Evolutionary conservation across 805 yeast genomes (phyloP), one percentile per base, ranked within the genome.

Genomic region (Sugiyamaella qingdaonensis): DNA sequence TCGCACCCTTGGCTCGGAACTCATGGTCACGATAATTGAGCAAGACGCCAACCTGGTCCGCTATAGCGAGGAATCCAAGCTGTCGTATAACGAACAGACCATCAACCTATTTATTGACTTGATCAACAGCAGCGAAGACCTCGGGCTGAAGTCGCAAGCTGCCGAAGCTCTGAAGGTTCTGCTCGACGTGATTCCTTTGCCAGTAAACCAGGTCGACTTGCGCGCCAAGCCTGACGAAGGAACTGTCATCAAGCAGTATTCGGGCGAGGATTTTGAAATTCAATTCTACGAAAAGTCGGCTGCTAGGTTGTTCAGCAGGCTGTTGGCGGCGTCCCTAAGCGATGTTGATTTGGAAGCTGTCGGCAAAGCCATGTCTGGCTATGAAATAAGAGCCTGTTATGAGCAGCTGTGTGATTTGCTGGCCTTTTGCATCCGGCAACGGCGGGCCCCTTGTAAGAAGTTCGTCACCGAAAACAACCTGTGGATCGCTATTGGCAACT

Each of bases 111-210:
- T 89, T 34, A 76, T 85, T 0, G 77, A 81, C 35, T 76, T 89
- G 14, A 66, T 91, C 5, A 66, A 83, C 2, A 75, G 78, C 18
- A 95, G 86, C 55, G 71, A 74, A 10, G 82, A 82, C 57, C 78
- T 84, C 4, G 95, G 95, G 0, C 69, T 90, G 49, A 84, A 86
- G 63, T 80, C 86, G 5, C 97, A 90, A 66, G 86, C 91, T 0
- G 82, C 80, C 57, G 97, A 90, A 68, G 95, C 96, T 0, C 68
- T 91, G 47, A 84, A 84, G 64, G 81, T 84, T 1, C 68, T 91
- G 33, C 72, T 91, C 11, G 91, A 86, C 62, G 84, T 45, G 10
- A 21, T 16, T 16, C 48, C 24, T 11, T 36, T 19, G 31, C 50
- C 11, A 11, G 14, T 10, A 14, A 18, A 19, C 24, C 35, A 36